Evolutionary conservation across 202 grass and related monocot species (phyloP), one percentile per base, ranked within the genome.

Genomic region (Brachypodium distachyon): DNA sequence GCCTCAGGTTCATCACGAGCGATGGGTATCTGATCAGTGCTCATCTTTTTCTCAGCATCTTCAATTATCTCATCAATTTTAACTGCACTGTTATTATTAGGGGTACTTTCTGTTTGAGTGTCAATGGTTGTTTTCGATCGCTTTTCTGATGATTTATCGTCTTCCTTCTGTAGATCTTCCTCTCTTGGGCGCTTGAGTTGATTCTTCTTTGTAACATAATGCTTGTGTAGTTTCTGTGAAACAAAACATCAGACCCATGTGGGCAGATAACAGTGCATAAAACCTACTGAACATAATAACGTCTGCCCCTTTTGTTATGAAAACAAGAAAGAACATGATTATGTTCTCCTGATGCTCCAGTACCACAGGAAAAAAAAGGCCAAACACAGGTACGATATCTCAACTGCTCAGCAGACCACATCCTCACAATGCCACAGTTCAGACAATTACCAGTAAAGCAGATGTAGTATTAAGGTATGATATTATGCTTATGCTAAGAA

Each of bases 121-220:
- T 84, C 74, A 51, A 87, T 67, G 28, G 41, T 49, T 73, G 60
- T 87, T 68, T 93, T 93, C 13, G 73, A 60, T 43, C 78, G 69
- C 61, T 97, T 97, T 48, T 76, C 80, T 19, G 64, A 86, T 8
- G 61, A 77, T 72, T 84, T 81, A 32, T 78, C 84, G 12, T 75
- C 75, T 57, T 85, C 84, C 74, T 90, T 89, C 69, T 91, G 87
- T 55, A 64, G 46, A 62, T 97, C 85, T 41, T 97, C 93, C 31
- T 91, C 93, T 73, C 93, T 89, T 73, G 90, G 77, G 19, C 90
- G 87, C 71, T 97, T 97, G 3, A 71, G 78, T 80, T 85, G 86
- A 77, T 91, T 93, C 81, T 76, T 89, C 85, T 81, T 93, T 44
- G 72, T 52, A 53, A 91, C 44, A 85, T 83, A 89, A 55, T 36